Evolutionary conservation across 345 rosid species (phyloP).

Genomic region (Rhizophora apiculata): DNA sequence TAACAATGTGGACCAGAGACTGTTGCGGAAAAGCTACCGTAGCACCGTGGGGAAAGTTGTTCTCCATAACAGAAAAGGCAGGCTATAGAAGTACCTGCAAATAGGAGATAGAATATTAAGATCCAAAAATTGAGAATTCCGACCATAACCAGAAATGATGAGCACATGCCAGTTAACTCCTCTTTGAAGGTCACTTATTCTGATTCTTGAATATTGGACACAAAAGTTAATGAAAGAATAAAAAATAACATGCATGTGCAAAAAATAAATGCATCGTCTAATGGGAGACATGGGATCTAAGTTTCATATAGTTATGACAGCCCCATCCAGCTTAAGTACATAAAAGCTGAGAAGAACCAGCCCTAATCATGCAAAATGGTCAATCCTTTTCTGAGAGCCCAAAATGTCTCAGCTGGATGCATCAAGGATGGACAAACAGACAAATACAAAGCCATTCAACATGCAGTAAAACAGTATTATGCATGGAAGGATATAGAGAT

Average conservation of each 20-base stretch:
- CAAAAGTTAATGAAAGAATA: no score
- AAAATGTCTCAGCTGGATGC: background rate
- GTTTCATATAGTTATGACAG: no score
- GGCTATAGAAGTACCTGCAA: constrained; percentile 79
- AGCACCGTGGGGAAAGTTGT: constrained; percentile 58
- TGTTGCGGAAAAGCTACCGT: constrained; percentile 44
- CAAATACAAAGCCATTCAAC: background rate
- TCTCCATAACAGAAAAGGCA: constrained; percentile 84
- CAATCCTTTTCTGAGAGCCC: no score
- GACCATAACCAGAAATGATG: background rate
- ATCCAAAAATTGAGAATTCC: background rate
- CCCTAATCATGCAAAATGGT: no score
- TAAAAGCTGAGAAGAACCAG: no score
- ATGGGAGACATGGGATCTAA: no score
- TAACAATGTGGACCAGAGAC: background rate
- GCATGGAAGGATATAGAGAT: background rate
- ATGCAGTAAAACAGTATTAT: background rate
- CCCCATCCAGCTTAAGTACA: no score
- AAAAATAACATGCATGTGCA: no score
- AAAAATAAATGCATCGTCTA: no score
- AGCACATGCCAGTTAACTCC: no score
- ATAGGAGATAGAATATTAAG: background rate
- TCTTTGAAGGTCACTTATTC: no score
- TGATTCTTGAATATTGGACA: no score
- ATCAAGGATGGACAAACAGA: background rate